These are phyloP conservation scores for Aristolochia contorta DNA, from an alignment of 164 flowering plant genomes.

Conservation along the genomic window DNA sequence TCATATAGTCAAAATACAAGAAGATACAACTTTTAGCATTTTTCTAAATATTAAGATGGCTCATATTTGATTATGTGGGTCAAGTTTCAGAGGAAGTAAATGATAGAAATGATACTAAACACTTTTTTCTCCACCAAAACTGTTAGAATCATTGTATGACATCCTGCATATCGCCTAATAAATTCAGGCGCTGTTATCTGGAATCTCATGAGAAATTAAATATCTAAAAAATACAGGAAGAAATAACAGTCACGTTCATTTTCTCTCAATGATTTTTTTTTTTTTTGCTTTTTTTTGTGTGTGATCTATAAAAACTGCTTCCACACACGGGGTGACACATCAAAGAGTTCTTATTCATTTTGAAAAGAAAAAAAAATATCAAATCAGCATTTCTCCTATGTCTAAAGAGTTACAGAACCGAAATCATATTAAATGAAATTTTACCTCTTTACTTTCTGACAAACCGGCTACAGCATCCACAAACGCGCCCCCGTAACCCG, in stretches of 20 bases:
- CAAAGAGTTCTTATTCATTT: neutral
- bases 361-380: neutral
- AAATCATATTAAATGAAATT: neutral
- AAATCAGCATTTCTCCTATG: neutral
- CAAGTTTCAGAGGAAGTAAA: too few relatives aligned
- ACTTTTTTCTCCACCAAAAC: too few relatives aligned
- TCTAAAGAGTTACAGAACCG: neutral
- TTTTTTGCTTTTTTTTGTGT: too few relatives aligned
- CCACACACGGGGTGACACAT: neutral
- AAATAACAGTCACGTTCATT: neutral
- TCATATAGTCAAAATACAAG: too few relatives aligned
- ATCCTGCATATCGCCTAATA: too few relatives aligned
- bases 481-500: constrained; percentile 52
- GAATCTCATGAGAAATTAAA: too few relatives aligned
- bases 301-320: neutral
- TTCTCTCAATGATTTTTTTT: neutral
- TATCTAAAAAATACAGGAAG: neutral
- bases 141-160: too few relatives aligned
- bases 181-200: too few relatives aligned
- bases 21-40: too few relatives aligned
- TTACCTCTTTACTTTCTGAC: constrained; percentile 76
- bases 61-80: too few relatives aligned
- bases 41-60: too few relatives aligned
- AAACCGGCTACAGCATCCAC: constrained; percentile 45
- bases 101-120: too few relatives aligned